These are phyloP conservation scores for Nakazawaea siamensis DNA, from an alignment of 805 yeast species.

Conservation along the genomic window DNA sequence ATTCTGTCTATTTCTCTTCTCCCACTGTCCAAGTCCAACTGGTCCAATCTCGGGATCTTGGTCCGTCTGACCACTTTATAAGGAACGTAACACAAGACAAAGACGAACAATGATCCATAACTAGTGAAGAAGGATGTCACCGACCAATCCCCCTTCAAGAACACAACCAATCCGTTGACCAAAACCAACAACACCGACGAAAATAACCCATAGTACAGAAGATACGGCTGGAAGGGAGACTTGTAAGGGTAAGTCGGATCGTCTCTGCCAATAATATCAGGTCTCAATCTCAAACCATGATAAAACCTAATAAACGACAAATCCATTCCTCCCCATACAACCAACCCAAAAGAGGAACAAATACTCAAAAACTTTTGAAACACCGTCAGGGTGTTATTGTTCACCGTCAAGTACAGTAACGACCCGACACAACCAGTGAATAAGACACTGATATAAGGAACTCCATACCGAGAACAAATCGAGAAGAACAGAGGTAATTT, in stretches of 20 bases:
- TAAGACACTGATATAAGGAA: constrained; percentile 65
- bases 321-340: constrained; percentile 73
- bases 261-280: constrained; percentile 46
- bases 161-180: constrained; percentile 43
- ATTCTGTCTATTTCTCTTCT: constrained; percentile 75
- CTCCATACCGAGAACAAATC: constrained; percentile 55
- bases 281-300: constrained; percentile 43
- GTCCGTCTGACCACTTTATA: constrained; percentile 57
- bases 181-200: constrained; percentile 34
- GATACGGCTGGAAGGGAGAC: constrained; percentile 49
- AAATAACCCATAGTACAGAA: constrained; percentile 40
- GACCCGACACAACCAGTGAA: constrained; percentile 56
- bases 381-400: constrained; percentile 48
- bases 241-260: constrained; percentile 50
- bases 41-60: constrained; percentile 59
- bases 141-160: constrained; percentile 40
- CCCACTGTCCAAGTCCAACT: constrained; percentile 77
- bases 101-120: constrained; percentile 42
- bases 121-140: constrained; percentile 41
- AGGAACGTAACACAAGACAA: constrained; percentile 33
- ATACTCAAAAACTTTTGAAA: constrained; percentile 62
- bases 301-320: constrained; percentile 46
- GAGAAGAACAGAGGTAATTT: constrained; percentile 58
- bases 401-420: constrained; percentile 53
- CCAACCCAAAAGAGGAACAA: constrained; percentile 66